Evolutionary conservation across 1,284 basidiomycete species (phyloP).

Genomic region (Ceratobasidium sp.): DNA sequence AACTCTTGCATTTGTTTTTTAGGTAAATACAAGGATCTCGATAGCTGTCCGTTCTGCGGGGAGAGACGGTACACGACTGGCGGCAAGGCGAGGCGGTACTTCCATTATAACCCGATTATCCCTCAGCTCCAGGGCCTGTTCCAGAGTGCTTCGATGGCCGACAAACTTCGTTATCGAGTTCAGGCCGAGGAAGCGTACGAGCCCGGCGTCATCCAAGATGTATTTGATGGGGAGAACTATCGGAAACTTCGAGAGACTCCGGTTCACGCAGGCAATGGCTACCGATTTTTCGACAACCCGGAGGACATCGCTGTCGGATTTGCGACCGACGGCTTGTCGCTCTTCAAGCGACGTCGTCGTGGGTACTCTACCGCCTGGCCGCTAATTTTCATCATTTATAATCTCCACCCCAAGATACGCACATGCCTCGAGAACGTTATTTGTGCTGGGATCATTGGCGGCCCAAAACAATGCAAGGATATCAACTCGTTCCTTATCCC

Average conservation of each 20-base stretch:
- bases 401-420: conserved; percentile 40
- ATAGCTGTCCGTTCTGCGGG: conserved; percentile 45
- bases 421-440: conserved; percentile 36
- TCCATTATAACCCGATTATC: conserved; percentile 47
- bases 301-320: no score
- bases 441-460: conserved; percentile 36
- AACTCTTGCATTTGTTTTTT: conserved; percentile 47
- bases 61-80: conserved; percentile 20
- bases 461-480: conserved; percentile 24
- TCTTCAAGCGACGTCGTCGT: no score
- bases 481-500: conserved; percentile 14
- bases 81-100: conserved; percentile 20
- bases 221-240: conserved; percentile 48
- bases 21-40: conserved; percentile 27
- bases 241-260: conserved; percentile 22
- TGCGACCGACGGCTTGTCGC: no score
- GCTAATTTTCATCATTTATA: conserved; percentile 41
- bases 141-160: conserved; percentile 44
- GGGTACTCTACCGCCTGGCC: conserved; percentile 40
- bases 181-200: conserved; percentile 45
- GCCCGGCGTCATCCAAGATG: conserved; percentile 48
- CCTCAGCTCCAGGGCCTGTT: conserved; percentile 42
- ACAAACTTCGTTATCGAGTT: conserved; percentile 52
- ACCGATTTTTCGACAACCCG: no score
- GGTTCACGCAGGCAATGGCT: no score